A percentile compares a stretch with the other conserved stretches of the same genome.
Evolutionary conservation across 768 basidiomycete species (phyloP).

Genomic region (Panaeolus papilionaceus): DNA sequence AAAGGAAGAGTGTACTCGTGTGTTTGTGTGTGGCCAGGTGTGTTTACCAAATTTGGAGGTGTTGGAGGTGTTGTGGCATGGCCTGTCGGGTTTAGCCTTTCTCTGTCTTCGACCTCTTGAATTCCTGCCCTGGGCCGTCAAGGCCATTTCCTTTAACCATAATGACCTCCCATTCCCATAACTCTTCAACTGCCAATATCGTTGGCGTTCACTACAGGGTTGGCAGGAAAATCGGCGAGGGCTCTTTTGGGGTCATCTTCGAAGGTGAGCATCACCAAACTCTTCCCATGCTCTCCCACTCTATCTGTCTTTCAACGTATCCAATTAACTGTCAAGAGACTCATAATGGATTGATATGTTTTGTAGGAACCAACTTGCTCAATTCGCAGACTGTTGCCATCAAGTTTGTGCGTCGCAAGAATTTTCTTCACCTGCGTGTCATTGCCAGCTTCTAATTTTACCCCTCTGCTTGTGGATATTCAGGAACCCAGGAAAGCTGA

Average conservation of each 20-base stretch:
- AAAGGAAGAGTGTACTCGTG: not conserved
- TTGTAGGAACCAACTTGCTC: slow-evolving; percentile 91
- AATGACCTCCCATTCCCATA: slow-evolving; percentile 66
- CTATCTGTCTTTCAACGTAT: not conserved
- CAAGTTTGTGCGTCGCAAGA: slow-evolving; percentile 87
- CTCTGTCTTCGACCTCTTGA: slow-evolving; percentile 23
- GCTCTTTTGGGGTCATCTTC: slow-evolving; percentile 96
- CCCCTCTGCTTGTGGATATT: slow-evolving; percentile 20
- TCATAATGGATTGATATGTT: slow-evolving; percentile 3
- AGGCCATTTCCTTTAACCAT: slow-evolving; percentile 29
- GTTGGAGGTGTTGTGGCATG: slow-evolving; percentile 35
- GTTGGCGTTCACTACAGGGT: slow-evolving; percentile 98
- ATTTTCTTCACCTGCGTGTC: slow-evolving; percentile 15
- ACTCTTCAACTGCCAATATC: slow-evolving; percentile 72
- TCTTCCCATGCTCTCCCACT: slow-evolving; percentile 17
- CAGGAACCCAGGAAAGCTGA: slow-evolving; percentile 94
- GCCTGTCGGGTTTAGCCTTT: slow-evolving; percentile 23
- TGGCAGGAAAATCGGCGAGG: slow-evolving; percentile 99
- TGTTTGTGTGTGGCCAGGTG: not conserved
- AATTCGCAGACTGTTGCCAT: slow-evolving; percentile 99
- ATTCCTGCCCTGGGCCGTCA: slow-evolving; percentile 24
- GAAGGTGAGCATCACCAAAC: slow-evolving; percentile 58
- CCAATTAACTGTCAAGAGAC: slow-evolving; percentile 9
- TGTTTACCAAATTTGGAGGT: slow-evolving; percentile 34
- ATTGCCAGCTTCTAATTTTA: slow-evolving; percentile 19